Base-by-base conservation (phyloP, 192 early-diverging fungal species). In the Gonapodya sp. region DNA sequence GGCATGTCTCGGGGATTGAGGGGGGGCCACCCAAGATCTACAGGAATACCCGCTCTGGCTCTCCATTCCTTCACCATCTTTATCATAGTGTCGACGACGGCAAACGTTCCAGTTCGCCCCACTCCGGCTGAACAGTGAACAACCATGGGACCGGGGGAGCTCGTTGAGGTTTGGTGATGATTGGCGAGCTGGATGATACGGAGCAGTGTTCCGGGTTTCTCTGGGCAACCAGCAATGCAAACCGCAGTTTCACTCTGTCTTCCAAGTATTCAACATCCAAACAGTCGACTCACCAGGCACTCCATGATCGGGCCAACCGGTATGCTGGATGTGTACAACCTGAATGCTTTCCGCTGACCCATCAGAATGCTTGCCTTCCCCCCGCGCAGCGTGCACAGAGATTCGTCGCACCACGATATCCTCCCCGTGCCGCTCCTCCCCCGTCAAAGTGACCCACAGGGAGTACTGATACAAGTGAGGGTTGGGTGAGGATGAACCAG, bases 41-140 rank as follows among this genome's bases (percentile, higher is more conserved):
- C 46, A 8, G 46, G 24, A 64, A 64, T 24, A 24, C 46, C 46
- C 8, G 8, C 8, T 24, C 46, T 8, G 24, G 46, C 46, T 8
- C 46, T 8, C 46, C 46, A 64, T 24, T 64, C 46, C 46, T 64
- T 64, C 8, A 24, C 46, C 8, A 64, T 64, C 24, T 64, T 64
- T 8, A 64, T 64, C 46, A 86, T 79, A 1, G 90, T 83, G 73
- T 91, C 90, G 81, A 91, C 89, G 0, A 86, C 87, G 80, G 89
- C 89, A 37, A 90, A 91, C 0, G 90, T 87, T n/a, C 90, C 90
- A 0, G 90, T 90, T 18, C 90, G 83, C 18, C 90, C 90, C 73
- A 89, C 89, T 0, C 90, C 90, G 30, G 90, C 90, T 2, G 89
- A 90, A 72, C 90, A 91, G 73, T 91, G 88, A 0, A 89, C 86